Evolutionary conservation across 805 yeast species (phyloP).

Genomic region (Pichia insulana): DNA sequence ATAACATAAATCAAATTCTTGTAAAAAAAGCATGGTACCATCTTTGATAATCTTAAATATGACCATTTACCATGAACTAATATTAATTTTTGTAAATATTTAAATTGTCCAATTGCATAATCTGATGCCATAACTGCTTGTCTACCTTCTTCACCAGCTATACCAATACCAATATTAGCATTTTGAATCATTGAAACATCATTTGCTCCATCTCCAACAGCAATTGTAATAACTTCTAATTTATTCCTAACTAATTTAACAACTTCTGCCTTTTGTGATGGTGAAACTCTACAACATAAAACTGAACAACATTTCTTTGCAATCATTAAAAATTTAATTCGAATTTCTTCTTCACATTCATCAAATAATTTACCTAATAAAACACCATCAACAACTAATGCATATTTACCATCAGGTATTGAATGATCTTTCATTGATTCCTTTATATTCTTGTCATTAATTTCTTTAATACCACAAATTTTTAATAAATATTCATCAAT

Average conservation of each 20-base stretch:
- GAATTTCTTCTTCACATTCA: slow-evolving; percentile 21
- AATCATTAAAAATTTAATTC: slow-evolving; percentile 52
- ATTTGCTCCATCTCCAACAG: slow-evolving; percentile 82
- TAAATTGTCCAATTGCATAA: slow-evolving; percentile 74
- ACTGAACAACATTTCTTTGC: slow-evolving; percentile 73
- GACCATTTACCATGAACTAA: slow-evolving; percentile 84
- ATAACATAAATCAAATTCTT: slow-evolving; percentile 68
- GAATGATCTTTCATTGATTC: slow-evolving; percentile 53
- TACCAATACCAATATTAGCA: slow-evolving; percentile 79
- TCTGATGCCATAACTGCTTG: slow-evolving; percentile 85
- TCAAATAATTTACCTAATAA: slow-evolving; percentile 34
- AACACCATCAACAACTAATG: slow-evolving; percentile 64
- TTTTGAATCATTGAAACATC: slow-evolving; percentile 86
- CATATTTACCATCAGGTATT: slow-evolving; percentile 50
- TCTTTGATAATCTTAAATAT: slow-evolving; percentile 61
- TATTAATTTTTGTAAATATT: slow-evolving; percentile 54
- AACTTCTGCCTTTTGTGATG: slow-evolving; percentile 73
- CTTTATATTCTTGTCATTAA: slow-evolving; percentile 30
- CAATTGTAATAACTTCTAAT: slow-evolving; percentile 66
- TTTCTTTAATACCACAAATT: slow-evolving; percentile 9
- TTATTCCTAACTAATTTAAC: slow-evolving; percentile 57
- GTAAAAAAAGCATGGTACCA: slow-evolving; percentile 73
- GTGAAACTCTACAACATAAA: slow-evolving; percentile 78
- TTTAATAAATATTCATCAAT: slow-evolving; percentile 15
- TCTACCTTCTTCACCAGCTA: slow-evolving; percentile 82